Percentiles rank a stretch among this genome's conserved stretches.
Evolutionary conservation across 164 flowering plant species (phyloP).

Genomic region (Aristolochia fimbriata): DNA sequence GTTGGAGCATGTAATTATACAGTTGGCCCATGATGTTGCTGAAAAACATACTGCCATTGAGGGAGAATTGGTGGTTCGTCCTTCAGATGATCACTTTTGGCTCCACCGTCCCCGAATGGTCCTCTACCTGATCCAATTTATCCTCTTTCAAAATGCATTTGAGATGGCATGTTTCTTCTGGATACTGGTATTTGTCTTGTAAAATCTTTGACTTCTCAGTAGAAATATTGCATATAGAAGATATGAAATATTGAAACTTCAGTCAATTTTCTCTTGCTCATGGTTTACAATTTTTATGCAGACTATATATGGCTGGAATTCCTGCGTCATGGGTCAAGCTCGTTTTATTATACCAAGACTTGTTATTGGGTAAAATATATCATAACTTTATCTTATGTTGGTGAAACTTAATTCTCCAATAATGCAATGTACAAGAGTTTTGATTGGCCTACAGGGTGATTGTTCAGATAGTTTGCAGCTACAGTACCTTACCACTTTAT

Average conservation of each 20-base stretch:
- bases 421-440: neutral
- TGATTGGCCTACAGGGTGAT: constrained; percentile 5
- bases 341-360: constrained; percentile 9
- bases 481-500: constrained; percentile 14
- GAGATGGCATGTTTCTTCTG: constrained; percentile 87
- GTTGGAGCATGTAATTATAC: constrained; percentile 63
- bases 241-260: neutral
- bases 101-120: constrained; percentile 50
- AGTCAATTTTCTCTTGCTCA: neutral
- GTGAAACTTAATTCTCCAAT: too few species aligned
- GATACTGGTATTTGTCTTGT: constrained; percentile 44
- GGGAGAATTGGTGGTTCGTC: constrained; percentile 43
- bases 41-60: constrained; percentile 22
- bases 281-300: neutral
- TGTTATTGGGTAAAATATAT: constrained; percentile 11
- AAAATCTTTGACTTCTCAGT: neutral
- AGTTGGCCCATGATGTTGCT: constrained; percentile 46
- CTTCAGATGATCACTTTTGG: constrained; percentile 83
- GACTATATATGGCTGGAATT: constrained; percentile 5
- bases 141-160: constrained; percentile 73
- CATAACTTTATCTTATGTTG: neutral
- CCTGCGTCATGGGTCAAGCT: constrained; percentile 11
- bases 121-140: constrained; percentile 65
- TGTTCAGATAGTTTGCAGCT: constrained; percentile 14
- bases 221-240: neutral